A percentile compares a stretch with the other conserved stretches of the same genome.
These are phyloP conservation scores for Pichia sp. DNA, from an alignment of 1,139 yeast species.

Conservation along the genomic window DNA sequence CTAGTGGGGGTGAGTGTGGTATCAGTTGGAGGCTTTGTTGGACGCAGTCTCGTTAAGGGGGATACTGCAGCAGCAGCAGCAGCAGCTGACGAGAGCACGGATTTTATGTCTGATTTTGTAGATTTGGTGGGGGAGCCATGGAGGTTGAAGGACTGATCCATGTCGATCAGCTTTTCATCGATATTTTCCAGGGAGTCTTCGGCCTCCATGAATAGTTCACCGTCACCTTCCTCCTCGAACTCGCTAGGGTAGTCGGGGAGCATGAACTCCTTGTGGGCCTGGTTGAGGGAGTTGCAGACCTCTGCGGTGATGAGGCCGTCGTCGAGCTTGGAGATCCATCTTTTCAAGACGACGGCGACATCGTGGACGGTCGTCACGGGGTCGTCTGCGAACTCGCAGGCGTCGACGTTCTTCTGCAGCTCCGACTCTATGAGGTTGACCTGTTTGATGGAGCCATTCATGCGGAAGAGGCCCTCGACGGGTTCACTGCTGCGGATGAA, in stretches of 20 bases:
- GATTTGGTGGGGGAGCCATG: conserved; percentile 6
- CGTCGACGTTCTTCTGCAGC: conserved; percentile 14
- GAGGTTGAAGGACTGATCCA: conserved; percentile 3
- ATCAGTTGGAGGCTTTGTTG: too few relatives aligned
- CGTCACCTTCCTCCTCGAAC: conserved; percentile 3
- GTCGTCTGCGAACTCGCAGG: conserved; percentile 22
- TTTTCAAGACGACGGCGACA: conserved; percentile 34
- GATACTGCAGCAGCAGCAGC: too few relatives aligned
- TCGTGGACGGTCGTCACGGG: conserved; percentile 27
- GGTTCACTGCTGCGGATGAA: conserved; percentile 24
- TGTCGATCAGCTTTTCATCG: conserved; percentile 8
- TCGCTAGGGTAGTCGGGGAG: conserved; percentile 13
- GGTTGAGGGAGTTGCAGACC: conserved; percentile 16
- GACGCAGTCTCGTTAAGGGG: too few relatives aligned
- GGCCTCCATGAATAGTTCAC: not conserved
- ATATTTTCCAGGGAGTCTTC: not conserved
- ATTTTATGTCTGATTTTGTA: not conserved
- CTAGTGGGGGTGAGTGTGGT: too few relatives aligned
- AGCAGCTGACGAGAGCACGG: not conserved
- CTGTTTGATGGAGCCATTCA: conserved; percentile 33
- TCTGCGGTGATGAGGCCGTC: conserved; percentile 27
- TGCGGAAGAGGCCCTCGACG: conserved; percentile 33
- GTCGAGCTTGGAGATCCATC: conserved; percentile 32
- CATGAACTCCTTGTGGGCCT: conserved; percentile 1
- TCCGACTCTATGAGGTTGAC: conserved; percentile 27